Evolutionary conservation across 345 rosid species (phyloP).

Genomic region (Schrenkiella parvula): DNA sequence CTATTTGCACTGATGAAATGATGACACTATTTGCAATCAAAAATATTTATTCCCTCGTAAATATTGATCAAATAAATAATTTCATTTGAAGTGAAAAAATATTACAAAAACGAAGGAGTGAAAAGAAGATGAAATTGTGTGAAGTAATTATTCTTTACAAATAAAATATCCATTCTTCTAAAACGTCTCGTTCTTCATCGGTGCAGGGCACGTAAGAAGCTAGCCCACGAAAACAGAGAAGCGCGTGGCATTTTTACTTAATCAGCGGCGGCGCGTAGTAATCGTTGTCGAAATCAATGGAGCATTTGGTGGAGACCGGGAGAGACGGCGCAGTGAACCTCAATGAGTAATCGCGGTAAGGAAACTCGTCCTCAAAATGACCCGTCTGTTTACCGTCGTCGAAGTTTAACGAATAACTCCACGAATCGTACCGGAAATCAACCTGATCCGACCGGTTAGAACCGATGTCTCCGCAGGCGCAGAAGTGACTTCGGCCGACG

Average conservation of each 20-base stretch:
- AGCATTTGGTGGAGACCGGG: constrained; percentile 41
- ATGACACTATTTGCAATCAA: too few relatives aligned
- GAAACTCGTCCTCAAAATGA: constrained; percentile 33
- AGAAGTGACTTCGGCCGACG: constrained; percentile 30
- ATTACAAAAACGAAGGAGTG: too few relatives aligned
- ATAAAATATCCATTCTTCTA: not conserved
- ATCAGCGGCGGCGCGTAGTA: constrained; percentile 2
- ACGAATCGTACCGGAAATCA: constrained; percentile 64
- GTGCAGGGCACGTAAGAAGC: constrained; percentile 26
- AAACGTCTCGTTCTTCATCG: not conserved
- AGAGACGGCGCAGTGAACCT: constrained; percentile 44
- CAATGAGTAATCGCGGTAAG: constrained; percentile 43
- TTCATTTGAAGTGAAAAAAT: not conserved
- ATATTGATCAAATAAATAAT: not conserved
- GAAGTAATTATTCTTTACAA: not conserved
- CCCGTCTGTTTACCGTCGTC: constrained; percentile 55
- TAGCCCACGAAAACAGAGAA: not conserved
- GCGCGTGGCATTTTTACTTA: constrained; percentile 19
- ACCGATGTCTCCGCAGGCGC: constrained; percentile 10
- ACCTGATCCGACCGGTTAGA: constrained; percentile 25
- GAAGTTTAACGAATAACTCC: constrained; percentile 81
- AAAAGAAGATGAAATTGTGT: too few relatives aligned
- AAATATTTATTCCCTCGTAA: not conserved
- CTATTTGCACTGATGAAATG: too few relatives aligned
- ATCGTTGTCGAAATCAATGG: constrained; percentile 40